A percentile compares a stretch with the other conserved stretches of the same genome.
These are phyloP conservation scores for Alloascoidea hylecoeti DNA, from an alignment of 805 yeast genomes.

Conservation along the genomic window DNA sequence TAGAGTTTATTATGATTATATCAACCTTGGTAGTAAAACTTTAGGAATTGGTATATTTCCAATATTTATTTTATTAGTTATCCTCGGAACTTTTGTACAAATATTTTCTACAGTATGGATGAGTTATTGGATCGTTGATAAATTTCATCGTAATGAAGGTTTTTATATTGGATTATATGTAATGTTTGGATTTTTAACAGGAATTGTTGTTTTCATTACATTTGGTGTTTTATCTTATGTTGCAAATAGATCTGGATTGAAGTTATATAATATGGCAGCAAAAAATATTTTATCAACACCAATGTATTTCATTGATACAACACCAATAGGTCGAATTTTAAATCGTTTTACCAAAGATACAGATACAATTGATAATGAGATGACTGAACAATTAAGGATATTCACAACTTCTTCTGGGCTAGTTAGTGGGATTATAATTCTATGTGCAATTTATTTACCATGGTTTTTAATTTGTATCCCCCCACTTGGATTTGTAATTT, in stretches of 20 bases:
- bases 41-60: constrained; percentile 19
- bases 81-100: constrained; percentile 32
- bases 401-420: constrained; percentile 34
- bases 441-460: constrained; percentile 51
- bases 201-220: constrained; percentile 24
- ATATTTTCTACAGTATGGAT: constrained; percentile 62
- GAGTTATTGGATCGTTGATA: constrained; percentile 49
- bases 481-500: constrained; percentile 26
- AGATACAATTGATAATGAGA: constrained; percentile 55
- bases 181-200: constrained; percentile 34
- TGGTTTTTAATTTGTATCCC: constrained; percentile 53
- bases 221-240: constrained; percentile 33
- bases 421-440: constrained; percentile 39
- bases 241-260: constrained; percentile 32
- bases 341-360: constrained; percentile 76
- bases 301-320: constrained; percentile 62
- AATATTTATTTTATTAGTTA: constrained; percentile 13
- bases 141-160: constrained; percentile 28
- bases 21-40: constrained; percentile 40
- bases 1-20: constrained; percentile 33
- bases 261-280: constrained; percentile 42
- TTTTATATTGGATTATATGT: constrained; percentile 48
- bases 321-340: constrained; percentile 69
- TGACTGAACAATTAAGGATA: constrained; percentile 43
- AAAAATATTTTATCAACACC: constrained; percentile 50